A percentile compares a stretch with the other conserved stretches of the same genome.
Evolutionary conservation across 305 asterid species (phyloP).

Genomic region (Andrographis paniculata): DNA sequence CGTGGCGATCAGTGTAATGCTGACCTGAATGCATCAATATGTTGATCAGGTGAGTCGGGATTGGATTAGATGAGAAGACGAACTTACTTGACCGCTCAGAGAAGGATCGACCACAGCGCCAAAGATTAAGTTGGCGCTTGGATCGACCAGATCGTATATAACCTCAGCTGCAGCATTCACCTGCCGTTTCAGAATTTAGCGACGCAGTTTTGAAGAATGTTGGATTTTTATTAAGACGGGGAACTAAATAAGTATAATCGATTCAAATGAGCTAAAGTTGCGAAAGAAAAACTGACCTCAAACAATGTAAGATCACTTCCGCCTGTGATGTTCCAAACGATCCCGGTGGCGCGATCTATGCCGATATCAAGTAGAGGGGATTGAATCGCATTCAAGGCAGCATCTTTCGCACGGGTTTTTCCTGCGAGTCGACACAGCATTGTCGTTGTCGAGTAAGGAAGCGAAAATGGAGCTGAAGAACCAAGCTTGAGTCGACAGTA

Average conservation of each 20-base stretch:
- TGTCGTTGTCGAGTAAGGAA: too few species aligned
- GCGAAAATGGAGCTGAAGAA: not conserved
- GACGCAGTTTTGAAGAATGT: not conserved
- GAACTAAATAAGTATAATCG: too few species aligned
- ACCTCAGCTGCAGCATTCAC: slow-evolving; percentile 99
- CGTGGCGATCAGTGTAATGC: slow-evolving; percentile 90
- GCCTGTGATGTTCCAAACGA: slow-evolving; percentile 97
- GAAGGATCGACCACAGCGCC: slow-evolving; percentile 96
- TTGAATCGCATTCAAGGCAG: slow-evolving; percentile 85
- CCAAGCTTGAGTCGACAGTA: slow-evolving; percentile 18
- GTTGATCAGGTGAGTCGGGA: too few species aligned
- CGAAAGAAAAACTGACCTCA: slow-evolving; percentile 38
- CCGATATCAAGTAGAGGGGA: slow-evolving; percentile 91
- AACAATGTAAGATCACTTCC: slow-evolving; percentile 86
- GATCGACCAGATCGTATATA: slow-evolving; percentile 96
- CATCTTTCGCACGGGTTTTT: slow-evolving; percentile 92
- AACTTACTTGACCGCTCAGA: slow-evolving; percentile 85
- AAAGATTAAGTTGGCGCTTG: slow-evolving; percentile 89
- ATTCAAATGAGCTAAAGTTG: too few species aligned
- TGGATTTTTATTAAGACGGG: too few species aligned
- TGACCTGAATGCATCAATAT: slow-evolving; percentile 50
- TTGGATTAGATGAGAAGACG: too few species aligned
- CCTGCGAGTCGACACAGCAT: too few species aligned
- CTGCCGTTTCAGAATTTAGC: slow-evolving; percentile 28
- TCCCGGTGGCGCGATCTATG: slow-evolving; percentile 94